Base-by-base conservation (phyloP, 108 stramenopile genomes). In the Cyclotella choctawhatcheeana region DNA sequence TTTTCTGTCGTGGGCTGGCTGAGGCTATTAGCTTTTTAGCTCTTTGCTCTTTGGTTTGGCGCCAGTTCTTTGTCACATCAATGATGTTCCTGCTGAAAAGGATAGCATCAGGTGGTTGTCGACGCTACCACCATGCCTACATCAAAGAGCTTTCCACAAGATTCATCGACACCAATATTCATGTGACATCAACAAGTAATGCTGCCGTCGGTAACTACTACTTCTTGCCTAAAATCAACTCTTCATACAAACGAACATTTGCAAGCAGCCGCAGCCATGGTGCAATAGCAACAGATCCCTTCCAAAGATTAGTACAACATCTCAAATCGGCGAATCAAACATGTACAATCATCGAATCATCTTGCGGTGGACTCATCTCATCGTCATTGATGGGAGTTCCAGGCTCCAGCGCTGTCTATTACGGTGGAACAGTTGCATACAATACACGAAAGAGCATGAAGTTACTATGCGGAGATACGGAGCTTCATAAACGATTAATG, bases 371-470 rank as follows among this genome's bases (percentile, higher is more conserved):
- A 29, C 68, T 91, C 33, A 91, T 93, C 30, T 64, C 77, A 40
- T 60, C 88, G 6, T 84, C 82, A 40, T 79, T 93, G 48, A 87
- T 93, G 89, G 78, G 81, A 2, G 60, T 79, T 21, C 85, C 86
- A 0, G 93, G 93, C 44, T 81, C 90, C 10, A 88, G 87, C 13
- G n/a, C 74, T 24, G 87, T 91, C 12, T 93, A 77, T 63, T 82
- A 64, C 58, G 93, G 93, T 31, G 93, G 93, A 48, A 87, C 89
- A 5, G 81, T 93, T 10, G 82, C 87, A 0, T 93, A 93, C 71
- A 93, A 86, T 59, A 93, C 93, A 0, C 48, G 64, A 17, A 60
- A 55, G 33, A 71, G 77, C 55, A 71, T 85, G 40, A 75, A 67
- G 24, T 47, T 91, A 8, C 78, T 91, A 7, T 73, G 87, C 20